phyloP scores from a whole-genome alignment of 768 basidiomycete species.

The Amanita fuliginea region DNA sequence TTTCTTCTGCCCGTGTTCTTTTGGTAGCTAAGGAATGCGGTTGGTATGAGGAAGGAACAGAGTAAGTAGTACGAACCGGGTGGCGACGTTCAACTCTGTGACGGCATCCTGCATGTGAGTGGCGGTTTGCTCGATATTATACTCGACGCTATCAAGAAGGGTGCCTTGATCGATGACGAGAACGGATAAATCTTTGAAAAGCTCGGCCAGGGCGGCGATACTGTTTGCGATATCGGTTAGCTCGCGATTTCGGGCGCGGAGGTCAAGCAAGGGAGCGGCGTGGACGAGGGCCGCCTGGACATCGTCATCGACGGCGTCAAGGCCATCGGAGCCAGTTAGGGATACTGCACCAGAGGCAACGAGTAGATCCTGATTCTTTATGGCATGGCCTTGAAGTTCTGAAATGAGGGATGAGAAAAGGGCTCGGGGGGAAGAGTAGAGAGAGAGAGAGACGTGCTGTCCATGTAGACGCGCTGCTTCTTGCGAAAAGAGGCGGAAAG shows the following conservation, averaged over 20 bases:
- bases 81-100: constrained; percentile 73
- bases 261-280: constrained; percentile 26
- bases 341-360: constrained; percentile 82
- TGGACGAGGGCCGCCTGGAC: constrained; percentile 58
- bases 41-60: constrained; percentile 6
- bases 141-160: constrained; percentile 91
- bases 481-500: constrained; percentile 87
- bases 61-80: constrained; percentile 34
- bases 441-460: constrained; percentile 55
- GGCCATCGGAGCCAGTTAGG: constrained; percentile 69
- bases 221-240: constrained; percentile 85
- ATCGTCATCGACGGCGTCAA: constrained; percentile 86
- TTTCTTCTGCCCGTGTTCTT: constrained; percentile 86
- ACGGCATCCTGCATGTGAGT: constrained; percentile 75
- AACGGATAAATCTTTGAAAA: constrained; percentile 90
- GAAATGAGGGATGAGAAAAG: constrained; percentile 10
- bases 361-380: constrained; percentile 92
- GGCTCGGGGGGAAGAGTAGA: neutral
- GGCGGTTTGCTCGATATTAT: constrained; percentile 91
- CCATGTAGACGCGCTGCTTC: constrained; percentile 97
- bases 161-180: constrained; percentile 98
- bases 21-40: constrained; percentile 58
- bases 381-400: constrained; percentile 97
- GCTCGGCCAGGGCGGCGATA: constrained; percentile 83
- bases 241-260: constrained; percentile 49